Evolutionary conservation across 2,329 filamentous ascomycete genomes (phyloP), one percentile per base, ranked within the genome.

Genomic region (Aspergillus pseudoterreus): DNA sequence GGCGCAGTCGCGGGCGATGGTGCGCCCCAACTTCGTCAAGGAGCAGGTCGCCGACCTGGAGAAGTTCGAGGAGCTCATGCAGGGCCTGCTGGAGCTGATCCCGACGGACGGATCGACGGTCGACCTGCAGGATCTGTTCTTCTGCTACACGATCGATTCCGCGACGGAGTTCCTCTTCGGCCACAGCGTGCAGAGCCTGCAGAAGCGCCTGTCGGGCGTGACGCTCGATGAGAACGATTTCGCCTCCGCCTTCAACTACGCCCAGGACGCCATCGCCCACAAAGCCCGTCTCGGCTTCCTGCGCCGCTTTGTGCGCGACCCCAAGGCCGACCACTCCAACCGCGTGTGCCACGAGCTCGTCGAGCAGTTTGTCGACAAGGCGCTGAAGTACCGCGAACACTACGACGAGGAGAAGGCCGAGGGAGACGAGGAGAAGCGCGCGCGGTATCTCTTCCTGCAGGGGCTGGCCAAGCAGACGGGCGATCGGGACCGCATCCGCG

Each of bases 151-250:
- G 0, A 78, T 96, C 15, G 90, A 96, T 69, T 85, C 87, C 4
- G 84, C 88, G 2, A 95, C 90, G 0, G 88, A 94, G 60, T 95
- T 95, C 66, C 73, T 96, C 15, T 80, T 95, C 2, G 91, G 91
- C 6, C 60, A 75, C 38, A 66, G 66, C 27, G 82, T 82, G 2
- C 44, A 82, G 80, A 4, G 77, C 78, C 46, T 81, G 82, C 42
- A 51, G 36, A 58, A 62, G 42, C 54, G 52, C 0, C 45, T 46
- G 1, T 63, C 65, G n/a, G 61, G 58, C 14, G 46, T 51, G 12
- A 54, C 55, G 4, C 19, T 45, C 14, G 50, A 54, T 10, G 52
- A 53, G 21, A 30, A 43, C 32, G 52, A 58, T 9, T 65, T 65
- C 32, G 53, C 57, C 1, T 33, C 47, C 4, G 54, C 63, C 9